Conservation (phyloP, 1,139 yeast species). For the Candida sojae region DNA sequence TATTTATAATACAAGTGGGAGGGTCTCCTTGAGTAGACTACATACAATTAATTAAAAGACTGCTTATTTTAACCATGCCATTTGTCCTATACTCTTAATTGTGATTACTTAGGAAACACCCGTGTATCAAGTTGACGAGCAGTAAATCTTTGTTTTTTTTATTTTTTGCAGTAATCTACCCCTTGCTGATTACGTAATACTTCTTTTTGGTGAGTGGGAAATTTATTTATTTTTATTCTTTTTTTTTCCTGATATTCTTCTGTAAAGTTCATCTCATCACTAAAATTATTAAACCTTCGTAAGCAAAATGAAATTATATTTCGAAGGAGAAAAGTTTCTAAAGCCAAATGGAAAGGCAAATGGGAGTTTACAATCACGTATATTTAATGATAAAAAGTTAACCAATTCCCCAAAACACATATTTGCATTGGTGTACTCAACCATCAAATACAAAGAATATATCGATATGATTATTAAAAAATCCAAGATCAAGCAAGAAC, state of each 20-base stretch:
- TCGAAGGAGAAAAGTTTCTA: slow-evolving; percentile 57
- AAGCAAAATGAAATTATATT: slow-evolving; percentile 56
- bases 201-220: background rate
- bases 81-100: too few species aligned
- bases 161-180: slow-evolving; percentile 1
- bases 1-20: too few species aligned
- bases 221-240: background rate
- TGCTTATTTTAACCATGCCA: too few species aligned
- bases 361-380: slow-evolving; percentile 64
- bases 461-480: slow-evolving; percentile 63
- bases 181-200: background rate
- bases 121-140: too few species aligned
- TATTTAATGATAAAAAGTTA: slow-evolving; percentile 52
- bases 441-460: slow-evolving; percentile 68
- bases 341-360: slow-evolving; percentile 20
- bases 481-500: slow-evolving; percentile 55
- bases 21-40: too few species aligned
- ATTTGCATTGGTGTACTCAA: slow-evolving; percentile 78
- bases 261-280: background rate
- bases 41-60: too few species aligned
- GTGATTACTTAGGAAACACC: too few species aligned
- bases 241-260: background rate
- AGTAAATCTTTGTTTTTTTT: background rate
- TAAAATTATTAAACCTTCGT: background rate
- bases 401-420: slow-evolving; percentile 69